phyloP scores from a whole-genome alignment of 257 asterid genomes.

The Plantago ovata region DNA sequence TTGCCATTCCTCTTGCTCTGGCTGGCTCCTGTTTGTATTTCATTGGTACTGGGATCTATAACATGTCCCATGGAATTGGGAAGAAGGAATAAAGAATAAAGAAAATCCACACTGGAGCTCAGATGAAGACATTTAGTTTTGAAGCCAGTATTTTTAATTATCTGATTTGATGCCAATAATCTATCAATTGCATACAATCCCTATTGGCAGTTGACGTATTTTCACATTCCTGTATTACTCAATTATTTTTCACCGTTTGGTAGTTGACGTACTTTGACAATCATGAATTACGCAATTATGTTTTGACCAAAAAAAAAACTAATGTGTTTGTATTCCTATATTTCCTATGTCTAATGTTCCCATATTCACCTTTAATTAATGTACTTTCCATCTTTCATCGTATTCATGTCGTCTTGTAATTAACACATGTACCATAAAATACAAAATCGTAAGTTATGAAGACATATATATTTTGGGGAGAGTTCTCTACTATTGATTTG shows the following conservation, averaged over 20 bases:
- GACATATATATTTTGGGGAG: too few species aligned
- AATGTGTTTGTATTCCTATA: too few species aligned
- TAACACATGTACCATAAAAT: too few species aligned
- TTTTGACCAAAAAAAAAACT: too few species aligned
- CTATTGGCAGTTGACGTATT: constrained; percentile 11
- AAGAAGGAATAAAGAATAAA: constrained; percentile 73
- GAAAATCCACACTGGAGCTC: constrained; percentile 8
- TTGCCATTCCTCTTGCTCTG: constrained; percentile 63
- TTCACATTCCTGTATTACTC: not conserved
- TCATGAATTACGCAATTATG: not conserved
- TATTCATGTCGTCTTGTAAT: too few species aligned
- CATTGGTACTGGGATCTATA: constrained; percentile 70
- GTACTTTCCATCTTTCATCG: too few species aligned
- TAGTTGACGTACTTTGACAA: not conserved
- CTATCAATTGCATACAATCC: constrained; percentile 11
- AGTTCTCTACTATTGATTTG: too few species aligned
- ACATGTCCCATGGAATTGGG: constrained; percentile 80
- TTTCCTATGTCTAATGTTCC: too few species aligned
- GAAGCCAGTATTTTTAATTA: constrained; percentile 1
- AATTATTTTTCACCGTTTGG: constrained; percentile 1
- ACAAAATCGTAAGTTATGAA: too few species aligned
- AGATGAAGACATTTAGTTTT: constrained; percentile 6
- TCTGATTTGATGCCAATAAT: constrained; percentile 27
- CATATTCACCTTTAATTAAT: too few species aligned
- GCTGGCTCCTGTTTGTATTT: constrained; percentile 46